Evolutionary conservation across 2,329 filamentous ascomycete genomes (phyloP).

Genomic region (Knufia fluminis): DNA sequence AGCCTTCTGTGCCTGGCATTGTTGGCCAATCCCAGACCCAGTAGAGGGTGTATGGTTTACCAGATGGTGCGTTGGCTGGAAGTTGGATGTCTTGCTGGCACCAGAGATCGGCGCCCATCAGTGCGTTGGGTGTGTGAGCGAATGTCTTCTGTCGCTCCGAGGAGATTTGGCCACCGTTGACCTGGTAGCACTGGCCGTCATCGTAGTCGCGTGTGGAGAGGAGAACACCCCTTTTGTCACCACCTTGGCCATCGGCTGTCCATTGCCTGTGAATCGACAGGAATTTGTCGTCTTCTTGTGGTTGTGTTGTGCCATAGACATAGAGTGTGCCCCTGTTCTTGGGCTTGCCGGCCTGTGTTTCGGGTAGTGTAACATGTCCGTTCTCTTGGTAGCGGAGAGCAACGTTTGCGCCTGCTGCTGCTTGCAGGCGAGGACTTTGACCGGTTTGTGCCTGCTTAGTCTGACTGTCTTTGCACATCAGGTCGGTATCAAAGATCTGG

Average conservation of each 20-base stretch:
- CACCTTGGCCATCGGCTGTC: constrained; percentile 71
- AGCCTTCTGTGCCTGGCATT: constrained; percentile 27
- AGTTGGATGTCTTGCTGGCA: constrained; percentile 77
- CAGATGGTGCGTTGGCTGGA: constrained; percentile 54
- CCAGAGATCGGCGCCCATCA: constrained; percentile 53
- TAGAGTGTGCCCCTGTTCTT: constrained; percentile 61
- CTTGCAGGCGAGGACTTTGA: constrained; percentile 54
- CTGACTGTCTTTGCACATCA: constrained; percentile 58
- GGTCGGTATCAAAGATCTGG: constrained; percentile 40
- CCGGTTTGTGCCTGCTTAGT: constrained; percentile 49
- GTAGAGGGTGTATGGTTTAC: constrained; percentile 69
- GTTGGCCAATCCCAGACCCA: constrained; percentile 96
- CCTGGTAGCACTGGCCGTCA: constrained; percentile 81
- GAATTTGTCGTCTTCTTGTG: constrained; percentile 50
- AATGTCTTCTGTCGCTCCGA: constrained; percentile 49
- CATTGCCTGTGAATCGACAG: constrained; percentile 62
- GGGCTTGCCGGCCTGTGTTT: constrained; percentile 51
- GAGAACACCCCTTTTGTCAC: constrained; percentile 66
- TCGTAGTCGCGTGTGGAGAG: constrained; percentile 74
- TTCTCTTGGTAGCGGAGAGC: constrained; percentile 65
- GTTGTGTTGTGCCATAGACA: constrained; percentile 60
- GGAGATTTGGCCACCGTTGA: constrained; percentile 54
- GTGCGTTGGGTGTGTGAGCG: constrained; percentile 41
- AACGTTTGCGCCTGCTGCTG: constrained; percentile 52
- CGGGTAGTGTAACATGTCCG: constrained; percentile 59